Conservation (phyloP, 1,139 yeast species). For the Blastobotrys malaysiensis region DNA sequence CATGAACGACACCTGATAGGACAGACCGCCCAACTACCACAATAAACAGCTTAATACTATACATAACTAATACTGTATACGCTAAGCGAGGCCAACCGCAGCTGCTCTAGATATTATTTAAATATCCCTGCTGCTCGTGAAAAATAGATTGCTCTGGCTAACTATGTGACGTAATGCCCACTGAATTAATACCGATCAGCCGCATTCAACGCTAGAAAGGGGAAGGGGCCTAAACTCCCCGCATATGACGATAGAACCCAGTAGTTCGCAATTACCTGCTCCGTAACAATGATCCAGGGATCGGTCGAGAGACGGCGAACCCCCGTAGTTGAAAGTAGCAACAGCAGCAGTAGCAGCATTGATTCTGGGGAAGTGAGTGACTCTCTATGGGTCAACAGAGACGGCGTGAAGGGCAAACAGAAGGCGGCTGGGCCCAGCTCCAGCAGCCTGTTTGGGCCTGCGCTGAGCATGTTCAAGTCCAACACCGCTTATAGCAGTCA, state of each 20-base stretch:
- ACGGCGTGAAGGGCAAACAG: not conserved
- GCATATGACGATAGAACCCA: not conserved
- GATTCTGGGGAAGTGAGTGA: not conserved
- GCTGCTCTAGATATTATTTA: no score
- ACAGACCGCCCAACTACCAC: no score
- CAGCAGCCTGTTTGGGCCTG: not conserved
- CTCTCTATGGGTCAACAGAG: not conserved
- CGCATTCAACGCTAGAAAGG: not conserved
- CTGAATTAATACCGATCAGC: not conserved
- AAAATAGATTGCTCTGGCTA: no score
- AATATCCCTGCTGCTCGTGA: no score
- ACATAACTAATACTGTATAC: no score
- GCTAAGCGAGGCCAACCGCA: no score
- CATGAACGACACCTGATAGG: no score
- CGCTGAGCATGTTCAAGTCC: not conserved
- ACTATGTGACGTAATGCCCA: not conserved
- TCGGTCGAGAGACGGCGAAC: not conserved
- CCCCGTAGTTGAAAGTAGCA: not conserved
- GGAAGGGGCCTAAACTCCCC: not conserved
- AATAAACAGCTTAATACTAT: no score
- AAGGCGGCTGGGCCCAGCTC: not conserved
- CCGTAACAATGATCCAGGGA: not conserved
- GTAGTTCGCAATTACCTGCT: not conserved
- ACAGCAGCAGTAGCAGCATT: not conserved
- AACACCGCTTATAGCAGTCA: not conserved